Evolutionary conservation across 2,329 filamentous ascomycete species (phyloP), one percentile per base, ranked within the genome.

Genomic region (Paradendryphiella salina): DNA sequence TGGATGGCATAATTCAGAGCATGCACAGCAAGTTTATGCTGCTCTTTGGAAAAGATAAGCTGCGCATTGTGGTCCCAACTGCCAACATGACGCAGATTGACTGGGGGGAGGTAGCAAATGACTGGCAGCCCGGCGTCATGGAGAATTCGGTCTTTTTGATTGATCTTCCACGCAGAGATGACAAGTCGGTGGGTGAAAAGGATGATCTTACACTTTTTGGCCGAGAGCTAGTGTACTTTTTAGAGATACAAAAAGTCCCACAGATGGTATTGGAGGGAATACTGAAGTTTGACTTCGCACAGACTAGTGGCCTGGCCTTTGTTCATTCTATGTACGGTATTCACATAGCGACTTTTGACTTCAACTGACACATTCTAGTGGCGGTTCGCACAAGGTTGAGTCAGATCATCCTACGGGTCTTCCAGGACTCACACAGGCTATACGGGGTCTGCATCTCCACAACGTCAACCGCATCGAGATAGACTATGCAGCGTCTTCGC

Each of bases 11-110:
- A 38, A 75, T 84, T 5, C 87, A 85, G 18, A 85, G 81, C 63
- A 96, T 97, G 91, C 94, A 97, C 73, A 96, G 90, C 41, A 97
- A 99, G 69, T 78, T 97, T 35, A 92, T 96, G 81, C 75, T 97
- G 1, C 79, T 97, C n/a, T 93, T 91, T 63, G 89, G 90, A 61
- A 75, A 82, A 0, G 75, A 75, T 1, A 85, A 91, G 69, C 73
- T 96, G 13, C 84, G 94, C 5, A 80, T 99, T 36, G 93, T 88
- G 1, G 79, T 97, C 1, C 91, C 94, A 0, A 93, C 87, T 3
- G 94, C 91, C 1, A 99, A 99, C 64, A 77, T 96, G 40, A 85
- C 88, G 10, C 80, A 84, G 6, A 90, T 89, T 64, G 93, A 99
- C 68, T 97, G 94, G 92, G 93, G 92, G 8, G 90, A 95, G 70